phyloP scores from a whole-genome alignment of 768 basidiomycete species.

The Naematelia encephala region DNA sequence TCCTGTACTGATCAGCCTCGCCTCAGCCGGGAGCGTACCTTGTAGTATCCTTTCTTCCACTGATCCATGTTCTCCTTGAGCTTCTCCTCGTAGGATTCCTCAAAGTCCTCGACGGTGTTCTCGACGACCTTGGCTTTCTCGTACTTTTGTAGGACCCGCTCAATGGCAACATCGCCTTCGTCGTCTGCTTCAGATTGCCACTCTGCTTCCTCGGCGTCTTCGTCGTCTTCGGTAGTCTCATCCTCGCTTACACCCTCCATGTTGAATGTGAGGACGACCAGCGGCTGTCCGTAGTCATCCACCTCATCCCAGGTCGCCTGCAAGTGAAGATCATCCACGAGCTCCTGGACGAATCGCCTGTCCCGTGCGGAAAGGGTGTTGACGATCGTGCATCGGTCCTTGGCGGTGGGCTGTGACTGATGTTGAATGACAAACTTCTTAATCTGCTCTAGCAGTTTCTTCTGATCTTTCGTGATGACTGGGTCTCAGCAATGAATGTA shows the following conservation, averaged over 20 bases:
- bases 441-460: constrained; percentile 73
- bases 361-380: constrained; percentile 80
- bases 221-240: constrained; percentile 31
- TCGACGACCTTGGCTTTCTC: constrained; percentile 74
- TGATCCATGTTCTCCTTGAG: constrained; percentile 80
- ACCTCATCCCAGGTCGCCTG: constrained; percentile 88
- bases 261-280: constrained; percentile 49
- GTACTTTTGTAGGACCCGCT: constrained; percentile 82
- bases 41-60: constrained; percentile 89
- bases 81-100: constrained; percentile 69
- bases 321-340: constrained; percentile 75
- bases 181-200: constrained; percentile 52
- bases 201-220: constrained; percentile 48
- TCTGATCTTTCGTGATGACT: constrained; percentile 73
- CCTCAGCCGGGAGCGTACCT: constrained; percentile 55
- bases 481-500: constrained; percentile 11
- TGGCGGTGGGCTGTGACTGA: constrained; percentile 41
- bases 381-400: constrained; percentile 60
- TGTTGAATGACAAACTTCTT: constrained; percentile 63
- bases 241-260: constrained; percentile 46
- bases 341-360: constrained; percentile 68
- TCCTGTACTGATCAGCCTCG: constrained; percentile 56
- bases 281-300: constrained; percentile 61
- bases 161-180: constrained; percentile 67
- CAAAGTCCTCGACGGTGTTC: constrained; percentile 63